Evolutionary conservation across 2,329 filamentous ascomycete species (phyloP).

Genomic region (Colletotrichum tabaci): DNA sequence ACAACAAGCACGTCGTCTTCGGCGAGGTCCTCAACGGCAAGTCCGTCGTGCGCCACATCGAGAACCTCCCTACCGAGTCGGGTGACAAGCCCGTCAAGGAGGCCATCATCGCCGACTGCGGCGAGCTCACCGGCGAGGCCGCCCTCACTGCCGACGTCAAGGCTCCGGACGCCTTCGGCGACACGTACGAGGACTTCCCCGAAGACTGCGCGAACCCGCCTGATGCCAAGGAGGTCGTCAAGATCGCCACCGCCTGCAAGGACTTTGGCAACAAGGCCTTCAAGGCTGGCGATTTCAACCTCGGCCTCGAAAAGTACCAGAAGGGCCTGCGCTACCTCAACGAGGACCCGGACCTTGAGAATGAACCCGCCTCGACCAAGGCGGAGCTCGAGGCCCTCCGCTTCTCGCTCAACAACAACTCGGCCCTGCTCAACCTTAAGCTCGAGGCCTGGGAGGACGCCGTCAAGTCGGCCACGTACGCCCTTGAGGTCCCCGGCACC

Average conservation of each 20-base stretch:
- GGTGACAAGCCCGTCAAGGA: conserved; percentile 85
- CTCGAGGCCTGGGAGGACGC: conserved; percentile 80
- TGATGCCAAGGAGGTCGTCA: conserved; percentile 77
- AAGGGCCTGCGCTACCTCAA: conserved; percentile 93
- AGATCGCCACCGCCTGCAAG: conserved; percentile 89
- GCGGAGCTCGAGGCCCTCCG: conserved; percentile 78
- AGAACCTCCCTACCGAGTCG: conserved; percentile 82
- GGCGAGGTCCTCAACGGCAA: conserved; percentile 95
- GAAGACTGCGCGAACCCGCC: conserved; percentile 81
- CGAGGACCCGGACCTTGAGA: conserved; percentile 83
- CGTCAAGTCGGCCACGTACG: conserved; percentile 78
- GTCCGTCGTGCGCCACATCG: conserved; percentile 89
- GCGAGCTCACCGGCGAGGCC: conserved; percentile 82
- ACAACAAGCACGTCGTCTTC: conserved; percentile 98
- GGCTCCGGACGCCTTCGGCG: conserved; percentile 84
- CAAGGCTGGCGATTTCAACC: conserved; percentile 79
- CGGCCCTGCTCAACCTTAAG: conserved; percentile 88
- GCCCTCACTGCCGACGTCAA: conserved; percentile 78
- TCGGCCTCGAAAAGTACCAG: conserved; percentile 92
- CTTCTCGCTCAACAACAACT: conserved; percentile 90
- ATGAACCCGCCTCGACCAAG: conserved; percentile 78
- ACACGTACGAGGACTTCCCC: conserved; percentile 95
- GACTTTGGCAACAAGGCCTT: conserved; percentile 94
- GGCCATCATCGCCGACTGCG: conserved; percentile 85
- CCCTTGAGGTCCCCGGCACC: conserved; percentile 76